Percentiles rank a stretch among this genome's conserved stretches.
Conservation (phyloP, 352 stramenopile species). For the Globisporangium mamillatum region DNA sequence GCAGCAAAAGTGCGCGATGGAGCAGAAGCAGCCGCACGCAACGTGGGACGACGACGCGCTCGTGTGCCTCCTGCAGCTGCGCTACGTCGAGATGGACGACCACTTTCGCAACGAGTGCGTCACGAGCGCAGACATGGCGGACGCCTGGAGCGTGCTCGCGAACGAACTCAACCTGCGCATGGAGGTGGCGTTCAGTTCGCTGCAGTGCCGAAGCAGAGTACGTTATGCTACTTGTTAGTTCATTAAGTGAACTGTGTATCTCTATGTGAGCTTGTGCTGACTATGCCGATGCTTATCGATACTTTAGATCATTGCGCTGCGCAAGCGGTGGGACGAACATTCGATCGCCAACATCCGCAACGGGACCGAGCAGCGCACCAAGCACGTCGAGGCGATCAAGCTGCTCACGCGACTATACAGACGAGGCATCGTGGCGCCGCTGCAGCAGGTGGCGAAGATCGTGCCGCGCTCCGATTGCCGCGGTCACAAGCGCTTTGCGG, state of each 20-base stretch:
- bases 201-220: background rate
- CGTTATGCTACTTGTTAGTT: background rate
- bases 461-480: background rate
- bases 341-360: slow-evolving; percentile 3
- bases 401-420: slow-evolving; percentile 2
- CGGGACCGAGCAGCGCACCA: slow-evolving; percentile 4
- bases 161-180: background rate
- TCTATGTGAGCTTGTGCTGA: background rate
- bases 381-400: background rate
- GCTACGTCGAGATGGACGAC: slow-evolving; percentile 2
- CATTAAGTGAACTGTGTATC: background rate
- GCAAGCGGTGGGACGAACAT: slow-evolving; percentile 2
- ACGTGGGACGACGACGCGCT: background rate
- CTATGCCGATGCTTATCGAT: background rate
- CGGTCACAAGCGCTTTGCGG: background rate
- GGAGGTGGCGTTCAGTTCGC: slow-evolving; percentile 4
- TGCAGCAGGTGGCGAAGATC: slow-evolving; percentile 2
- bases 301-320: background rate
- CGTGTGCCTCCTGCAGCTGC: slow-evolving; percentile 6
- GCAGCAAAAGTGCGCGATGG: background rate
- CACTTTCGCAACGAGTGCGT: background rate
- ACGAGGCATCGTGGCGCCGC: background rate
- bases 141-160: slow-evolving; percentile 3
- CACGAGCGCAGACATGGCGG: background rate
- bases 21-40: background rate